A percentile compares a stretch with the other conserved stretches of the same genome.
phyloP scores from a whole-genome alignment of 192 early-diverging fungal genomes.

The Entrophospora sp. region DNA sequence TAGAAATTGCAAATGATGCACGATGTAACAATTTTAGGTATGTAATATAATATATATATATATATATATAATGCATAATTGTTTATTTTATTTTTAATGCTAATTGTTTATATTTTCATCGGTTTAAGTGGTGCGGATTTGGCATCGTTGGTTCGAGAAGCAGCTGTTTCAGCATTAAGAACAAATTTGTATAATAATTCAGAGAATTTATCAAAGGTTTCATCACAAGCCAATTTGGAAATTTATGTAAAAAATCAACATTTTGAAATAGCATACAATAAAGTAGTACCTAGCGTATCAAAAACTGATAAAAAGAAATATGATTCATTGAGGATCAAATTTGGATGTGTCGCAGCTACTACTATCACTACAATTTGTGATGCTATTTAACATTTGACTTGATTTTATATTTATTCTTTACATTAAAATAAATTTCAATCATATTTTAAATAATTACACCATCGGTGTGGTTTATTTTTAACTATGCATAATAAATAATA shows the following conservation, averaged over 20 bases:
- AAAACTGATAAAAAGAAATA: constrained; percentile 41
- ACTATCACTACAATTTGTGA: too few relatives aligned
- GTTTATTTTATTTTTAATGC: not conserved
- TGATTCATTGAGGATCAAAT: constrained; percentile 34
- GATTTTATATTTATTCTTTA: too few relatives aligned
- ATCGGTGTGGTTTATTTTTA: too few relatives aligned
- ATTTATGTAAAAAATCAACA: constrained; percentile 52
- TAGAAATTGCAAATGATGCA: constrained; percentile 47
- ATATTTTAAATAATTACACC: too few relatives aligned
- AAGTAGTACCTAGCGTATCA: constrained; percentile 75
- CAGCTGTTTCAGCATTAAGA: constrained; percentile 76
- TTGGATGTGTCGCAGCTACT: constrained; percentile 33
- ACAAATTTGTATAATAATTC: constrained; percentile 40
- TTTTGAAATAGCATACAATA: constrained; percentile 75
- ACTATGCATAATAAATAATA: too few relatives aligned
- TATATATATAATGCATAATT: not conserved
- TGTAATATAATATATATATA: not conserved
- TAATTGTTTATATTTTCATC: not conserved
- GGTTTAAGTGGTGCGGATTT: constrained; percentile 66
- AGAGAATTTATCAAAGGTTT: constrained; percentile 18
- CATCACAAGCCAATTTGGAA: constrained; percentile 17
- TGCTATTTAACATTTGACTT: too few relatives aligned
- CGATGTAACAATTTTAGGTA: constrained; percentile 58
- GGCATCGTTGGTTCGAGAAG: constrained; percentile 65
- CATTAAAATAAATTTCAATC: too few relatives aligned